phyloP scores from a whole-genome alignment of 768 basidiomycete species.

The Podaxis rugospora region DNA sequence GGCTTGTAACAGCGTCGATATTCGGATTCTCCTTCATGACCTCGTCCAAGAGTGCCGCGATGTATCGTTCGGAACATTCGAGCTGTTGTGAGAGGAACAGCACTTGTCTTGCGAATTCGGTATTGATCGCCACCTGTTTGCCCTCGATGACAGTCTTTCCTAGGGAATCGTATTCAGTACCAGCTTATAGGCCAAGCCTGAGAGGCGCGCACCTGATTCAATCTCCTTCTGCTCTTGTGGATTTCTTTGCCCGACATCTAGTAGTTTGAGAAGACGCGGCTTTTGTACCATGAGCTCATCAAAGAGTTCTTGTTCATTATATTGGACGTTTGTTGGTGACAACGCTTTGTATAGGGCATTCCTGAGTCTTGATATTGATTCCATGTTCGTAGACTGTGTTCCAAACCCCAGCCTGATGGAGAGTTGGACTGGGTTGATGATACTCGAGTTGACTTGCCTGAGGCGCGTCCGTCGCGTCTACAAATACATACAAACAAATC shows the following conservation, averaged over 20 bases:
- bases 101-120: constrained; percentile 74
- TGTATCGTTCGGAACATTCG: constrained; percentile 76
- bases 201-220: constrained; percentile 47
- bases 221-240: constrained; percentile 67
- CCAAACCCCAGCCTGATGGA: constrained; percentile 2
- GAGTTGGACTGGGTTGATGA: neutral
- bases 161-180: constrained; percentile 23
- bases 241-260: constrained; percentile 61
- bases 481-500: constrained; percentile 8
- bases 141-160: constrained; percentile 66
- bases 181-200: neutral
- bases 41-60: constrained; percentile 63
- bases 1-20: constrained; percentile 45
- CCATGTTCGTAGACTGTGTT: constrained; percentile 34
- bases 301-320: constrained; percentile 71
- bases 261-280: constrained; percentile 55
- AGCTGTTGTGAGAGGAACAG: constrained; percentile 80
- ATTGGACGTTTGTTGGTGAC: constrained; percentile 34
- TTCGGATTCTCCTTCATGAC: constrained; percentile 66
- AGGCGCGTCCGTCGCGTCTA: constrained; percentile 4
- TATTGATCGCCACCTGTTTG: constrained; percentile 65
- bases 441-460: neutral
- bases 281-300: constrained; percentile 69
- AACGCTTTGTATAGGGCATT: constrained; percentile 47
- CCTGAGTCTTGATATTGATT: constrained; percentile 54